Percentiles rank a stretch among this genome's conserved stretches.
Conservation (phyloP, 441 rosid genomes). For the Daphne laureola region DNA sequence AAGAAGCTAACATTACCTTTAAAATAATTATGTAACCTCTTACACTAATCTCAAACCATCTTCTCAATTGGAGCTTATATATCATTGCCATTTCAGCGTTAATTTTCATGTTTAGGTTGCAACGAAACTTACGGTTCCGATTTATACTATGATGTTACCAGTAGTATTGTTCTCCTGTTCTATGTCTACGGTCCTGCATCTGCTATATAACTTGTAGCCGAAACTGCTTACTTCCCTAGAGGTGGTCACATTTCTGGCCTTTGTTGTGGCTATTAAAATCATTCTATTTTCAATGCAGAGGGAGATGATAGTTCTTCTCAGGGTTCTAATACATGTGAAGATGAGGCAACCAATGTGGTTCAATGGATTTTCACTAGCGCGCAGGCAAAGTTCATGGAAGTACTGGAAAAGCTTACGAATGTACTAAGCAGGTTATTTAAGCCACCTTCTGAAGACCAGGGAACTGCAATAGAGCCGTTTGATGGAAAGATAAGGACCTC, state of each 20-base stretch:
- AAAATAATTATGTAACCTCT: too few relatives aligned
- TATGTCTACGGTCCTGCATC: too few relatives aligned
- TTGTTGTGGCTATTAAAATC: too few relatives aligned
- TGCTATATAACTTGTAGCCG: too few relatives aligned
- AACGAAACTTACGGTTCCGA: neutral
- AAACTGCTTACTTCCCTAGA: too few relatives aligned
- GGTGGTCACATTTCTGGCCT: too few relatives aligned
- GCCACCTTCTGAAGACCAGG: conserved; percentile 2
- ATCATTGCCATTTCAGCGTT: neutral
- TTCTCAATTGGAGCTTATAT: neutral
- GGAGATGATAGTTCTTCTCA: neutral
- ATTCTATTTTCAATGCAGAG: too few relatives aligned
- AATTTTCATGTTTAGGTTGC: neutral
- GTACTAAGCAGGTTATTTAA: conserved; percentile 23
- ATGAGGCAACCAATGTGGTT: conserved; percentile 21
- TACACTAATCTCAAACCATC: too few relatives aligned
- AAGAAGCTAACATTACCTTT: too few relatives aligned
- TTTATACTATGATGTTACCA: too few relatives aligned
- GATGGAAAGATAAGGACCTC: conserved; percentile 39
- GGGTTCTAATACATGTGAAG: neutral
- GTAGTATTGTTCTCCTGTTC: too few relatives aligned
- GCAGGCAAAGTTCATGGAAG: conserved; percentile 31
- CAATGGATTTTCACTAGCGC: conserved; percentile 35
- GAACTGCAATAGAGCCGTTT: conserved; percentile 13
- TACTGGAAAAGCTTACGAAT: conserved; percentile 26